Evolutionary conservation across 768 basidiomycete species (phyloP), one percentile per base, ranked within the genome.

Genomic region (Russula earlei): DNA sequence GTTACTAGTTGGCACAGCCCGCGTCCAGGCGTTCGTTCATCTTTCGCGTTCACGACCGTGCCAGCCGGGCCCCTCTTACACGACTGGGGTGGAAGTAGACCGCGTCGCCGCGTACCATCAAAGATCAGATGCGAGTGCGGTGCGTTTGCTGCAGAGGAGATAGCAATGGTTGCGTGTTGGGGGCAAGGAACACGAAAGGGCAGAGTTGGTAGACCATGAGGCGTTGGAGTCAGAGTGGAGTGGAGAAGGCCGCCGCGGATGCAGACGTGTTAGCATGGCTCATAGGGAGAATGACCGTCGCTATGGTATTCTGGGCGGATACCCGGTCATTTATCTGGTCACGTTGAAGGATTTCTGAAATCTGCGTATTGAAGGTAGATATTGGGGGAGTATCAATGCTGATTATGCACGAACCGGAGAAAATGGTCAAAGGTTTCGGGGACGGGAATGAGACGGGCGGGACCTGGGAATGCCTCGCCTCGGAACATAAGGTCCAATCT

Each of bases 341-440:
- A 20, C 46, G 12, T 48, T 48, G 51, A 58, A 52, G 10, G 33
- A 29, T 29, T 46, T 52, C 11, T 34, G 38, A 24, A 53, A 48
- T 25, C 53, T 52, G n/a, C 51, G n/a, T n/a, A n/a, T n/a, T n/a
- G n/a, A n/a, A n/a, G n/a, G n/a, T n/a, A n/a, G n/a, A n/a, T n/a
- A n/a, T n/a, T n/a, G n/a, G n/a, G n/a, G n/a, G n/a, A n/a, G n/a
- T n/a, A n/a, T n/a, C n/a, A n/a, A n/a, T n/a, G n/a, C n/a, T n/a
- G n/a, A n/a, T n/a, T n/a, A n/a, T n/a, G n/a, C n/a, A n/a, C n/a
- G n/a, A n/a, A n/a, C n/a, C n/a, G n/a, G n/a, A n/a, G n/a, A n/a
- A n/a, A n/a, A n/a, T n/a, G n/a, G n/a, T n/a, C n/a, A n/a, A n/a
- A n/a, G n/a, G n/a, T n/a, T n/a, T n/a, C n/a, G n/a, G n/a, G n/a